These are phyloP conservation scores for Physcomitrium patens DNA, from an alignment of 225 moss, liverwort and hornwort species.

Conservation along the genomic window DNA sequence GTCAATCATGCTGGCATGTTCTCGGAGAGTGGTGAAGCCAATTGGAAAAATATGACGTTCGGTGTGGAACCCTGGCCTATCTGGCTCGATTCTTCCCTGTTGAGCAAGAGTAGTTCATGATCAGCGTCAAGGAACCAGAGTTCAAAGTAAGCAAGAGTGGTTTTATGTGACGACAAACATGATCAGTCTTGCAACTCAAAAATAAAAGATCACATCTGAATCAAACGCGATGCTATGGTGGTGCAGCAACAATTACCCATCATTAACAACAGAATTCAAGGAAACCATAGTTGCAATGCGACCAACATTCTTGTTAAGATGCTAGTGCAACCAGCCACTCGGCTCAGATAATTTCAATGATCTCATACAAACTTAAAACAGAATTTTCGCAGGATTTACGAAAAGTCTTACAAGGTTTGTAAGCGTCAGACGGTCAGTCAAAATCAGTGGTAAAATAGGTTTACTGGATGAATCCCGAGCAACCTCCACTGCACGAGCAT, in stretches of 20 bases:
- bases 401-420: constrained; percentile 50
- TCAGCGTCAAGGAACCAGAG: constrained; percentile 24
- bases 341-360: constrained; percentile 24
- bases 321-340: neutral
- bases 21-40: constrained; percentile 70
- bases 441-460: constrained; percentile 71
- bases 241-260: neutral
- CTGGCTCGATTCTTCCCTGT: constrained; percentile 76
- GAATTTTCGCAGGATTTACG: neutral
- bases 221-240: constrained; percentile 14
- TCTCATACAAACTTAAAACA: constrained; percentile 9
- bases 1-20: constrained; percentile 79
- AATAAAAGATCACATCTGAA: constrained; percentile 13
- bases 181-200: constrained; percentile 10
- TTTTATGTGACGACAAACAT: neutral
- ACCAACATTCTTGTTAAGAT: neutral
- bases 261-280: constrained; percentile 12
- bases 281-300: neutral
- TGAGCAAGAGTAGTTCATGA: constrained; percentile 18
- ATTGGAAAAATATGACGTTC: constrained; percentile 74
- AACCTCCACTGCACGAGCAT: constrained; percentile 66
- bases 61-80: constrained; percentile 71
- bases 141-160: neutral
- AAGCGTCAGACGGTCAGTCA: constrained; percentile 70
- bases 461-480: constrained; percentile 65